Conservation (phyloP, 2,329 filamentous ascomycete species). For the Chrysosporium keratinophilum region DNA sequence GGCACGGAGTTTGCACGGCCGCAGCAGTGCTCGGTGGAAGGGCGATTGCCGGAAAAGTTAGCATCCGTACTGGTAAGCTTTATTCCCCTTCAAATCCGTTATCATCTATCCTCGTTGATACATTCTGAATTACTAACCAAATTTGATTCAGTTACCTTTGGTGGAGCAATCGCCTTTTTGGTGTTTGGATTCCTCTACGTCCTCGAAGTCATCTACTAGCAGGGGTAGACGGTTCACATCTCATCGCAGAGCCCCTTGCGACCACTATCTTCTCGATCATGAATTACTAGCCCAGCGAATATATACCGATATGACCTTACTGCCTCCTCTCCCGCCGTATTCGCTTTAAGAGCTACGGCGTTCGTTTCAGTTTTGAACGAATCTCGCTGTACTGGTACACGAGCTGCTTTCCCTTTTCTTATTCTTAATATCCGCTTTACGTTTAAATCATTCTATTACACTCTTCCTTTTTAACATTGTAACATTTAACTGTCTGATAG, state of each 20-base stretch:
- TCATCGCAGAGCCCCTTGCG: neutral
- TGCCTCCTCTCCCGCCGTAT: neutral
- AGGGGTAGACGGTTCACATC: neutral
- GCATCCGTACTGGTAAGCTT: conserved; percentile 80
- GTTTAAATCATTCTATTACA: neutral
- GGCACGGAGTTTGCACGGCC: conserved; percentile 82
- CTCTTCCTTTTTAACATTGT: neutral
- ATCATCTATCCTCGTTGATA: neutral
- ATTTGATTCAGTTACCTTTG: conserved; percentile 62
- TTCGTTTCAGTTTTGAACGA: neutral
- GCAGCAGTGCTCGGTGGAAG: conserved; percentile 84
- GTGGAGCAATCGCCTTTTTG: conserved; percentile 81
- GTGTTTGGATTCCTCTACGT: conserved; percentile 88
- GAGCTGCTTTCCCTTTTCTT: neutral
- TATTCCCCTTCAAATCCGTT: neutral
- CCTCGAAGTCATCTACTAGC: conserved; percentile 59
- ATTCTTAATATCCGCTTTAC: neutral
- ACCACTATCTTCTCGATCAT: conserved; percentile 11
- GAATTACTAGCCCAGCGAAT: conserved; percentile 11
- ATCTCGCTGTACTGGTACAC: conserved; percentile 5
- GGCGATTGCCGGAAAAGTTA: conserved; percentile 86
- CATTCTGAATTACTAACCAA: conserved; percentile 23
- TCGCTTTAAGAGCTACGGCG: neutral
- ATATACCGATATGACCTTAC: neutral
- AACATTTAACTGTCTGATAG: neutral